Percentiles rank a stretch among this genome's conserved stretches.
phyloP scores from a whole-genome alignment of 371 early-diverging fungal genomes.

The Parasitella parasitica region DNA sequence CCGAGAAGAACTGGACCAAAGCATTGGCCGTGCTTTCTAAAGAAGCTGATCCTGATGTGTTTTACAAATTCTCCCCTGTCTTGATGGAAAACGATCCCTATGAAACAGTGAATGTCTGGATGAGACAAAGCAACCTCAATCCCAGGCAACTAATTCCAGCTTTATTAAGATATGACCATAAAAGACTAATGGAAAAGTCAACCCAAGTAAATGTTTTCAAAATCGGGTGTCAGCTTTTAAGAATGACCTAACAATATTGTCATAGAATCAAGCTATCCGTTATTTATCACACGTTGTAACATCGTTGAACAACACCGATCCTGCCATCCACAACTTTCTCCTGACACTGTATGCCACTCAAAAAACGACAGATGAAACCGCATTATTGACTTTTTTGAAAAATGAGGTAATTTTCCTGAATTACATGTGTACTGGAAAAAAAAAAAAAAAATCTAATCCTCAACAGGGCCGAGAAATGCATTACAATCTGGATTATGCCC shows the following conservation, averaged over 20 bases:
- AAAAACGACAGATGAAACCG: constrained; percentile 60
- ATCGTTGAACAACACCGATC: constrained; percentile 74
- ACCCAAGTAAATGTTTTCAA: constrained; percentile 27
- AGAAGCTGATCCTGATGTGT: constrained; percentile 48
- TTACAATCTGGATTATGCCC: constrained; percentile 86
- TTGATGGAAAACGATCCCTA: constrained; percentile 82
- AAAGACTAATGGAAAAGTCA: constrained; percentile 18
- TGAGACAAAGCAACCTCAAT: constrained; percentile 77
- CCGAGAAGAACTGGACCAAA: constrained; percentile 68
- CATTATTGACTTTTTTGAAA: constrained; percentile 67
- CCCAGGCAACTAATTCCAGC: constrained; percentile 88
- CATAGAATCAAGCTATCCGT: constrained; percentile 83
- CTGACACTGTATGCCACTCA: constrained; percentile 82
- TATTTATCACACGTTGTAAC: constrained; percentile 84
- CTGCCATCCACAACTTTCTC: constrained; percentile 90
- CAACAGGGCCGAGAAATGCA: constrained; percentile 65
- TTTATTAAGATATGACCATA: constrained; percentile 75
- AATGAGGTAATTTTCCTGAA: constrained; percentile 69
- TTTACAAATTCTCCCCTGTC: constrained; percentile 82
- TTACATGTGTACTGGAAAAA: constrained; percentile 72
- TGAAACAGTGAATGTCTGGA: constrained; percentile 82
- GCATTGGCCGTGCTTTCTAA: constrained; percentile 77
- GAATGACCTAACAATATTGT: background rate
- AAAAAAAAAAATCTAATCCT: constrained; percentile 37
- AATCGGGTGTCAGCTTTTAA: background rate